Percentiles rank a stretch among this genome's conserved stretches.
Conservation (phyloP, 208 protist genomes). For the Acanthamoeba healyi region DNA sequence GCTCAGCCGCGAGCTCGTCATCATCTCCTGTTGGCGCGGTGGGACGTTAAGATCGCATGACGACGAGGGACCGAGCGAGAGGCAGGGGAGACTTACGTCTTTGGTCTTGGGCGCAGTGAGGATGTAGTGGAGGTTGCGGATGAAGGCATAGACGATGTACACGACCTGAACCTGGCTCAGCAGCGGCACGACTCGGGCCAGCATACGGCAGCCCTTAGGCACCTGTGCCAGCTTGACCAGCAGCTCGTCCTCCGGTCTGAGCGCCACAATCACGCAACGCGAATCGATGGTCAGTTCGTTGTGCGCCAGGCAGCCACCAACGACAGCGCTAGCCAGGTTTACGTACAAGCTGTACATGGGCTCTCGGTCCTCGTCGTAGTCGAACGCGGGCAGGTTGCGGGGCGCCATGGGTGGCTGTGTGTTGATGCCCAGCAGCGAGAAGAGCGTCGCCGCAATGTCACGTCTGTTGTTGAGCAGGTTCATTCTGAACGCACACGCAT, state of each 20-base stretch:
- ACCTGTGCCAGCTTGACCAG: neutral
- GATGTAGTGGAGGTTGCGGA: conserved; percentile 66
- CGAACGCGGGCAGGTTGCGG: neutral
- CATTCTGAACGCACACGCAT: too few relatives aligned
- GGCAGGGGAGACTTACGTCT: too few relatives aligned
- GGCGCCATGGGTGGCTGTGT: neutral
- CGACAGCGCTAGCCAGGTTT: too few relatives aligned
- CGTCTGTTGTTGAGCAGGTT: neutral
- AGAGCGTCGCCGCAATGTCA: neutral
- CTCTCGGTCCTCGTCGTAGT: conserved; percentile 4
- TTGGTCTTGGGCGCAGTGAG: conserved; percentile 30
- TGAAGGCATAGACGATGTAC: conserved; percentile 17
- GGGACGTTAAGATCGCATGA: too few relatives aligned
- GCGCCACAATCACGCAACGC: neutral
- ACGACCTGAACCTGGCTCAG: neutral
- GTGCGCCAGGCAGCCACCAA: too few relatives aligned
- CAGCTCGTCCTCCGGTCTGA: conserved; percentile 43
- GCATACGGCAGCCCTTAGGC: conserved; percentile 5
- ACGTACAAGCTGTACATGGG: neutral
- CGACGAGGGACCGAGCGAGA: too few relatives aligned
- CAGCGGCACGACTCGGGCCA: conserved; percentile 32
- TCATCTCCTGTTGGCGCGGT: too few relatives aligned
- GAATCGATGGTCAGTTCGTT: too few relatives aligned
- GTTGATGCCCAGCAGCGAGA: neutral
- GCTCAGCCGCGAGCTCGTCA: neutral